These are phyloP conservation scores for Neurospora cerealis DNA, from an alignment of 495 filamentous ascomycete genomes.

Conservation along the genomic window DNA sequence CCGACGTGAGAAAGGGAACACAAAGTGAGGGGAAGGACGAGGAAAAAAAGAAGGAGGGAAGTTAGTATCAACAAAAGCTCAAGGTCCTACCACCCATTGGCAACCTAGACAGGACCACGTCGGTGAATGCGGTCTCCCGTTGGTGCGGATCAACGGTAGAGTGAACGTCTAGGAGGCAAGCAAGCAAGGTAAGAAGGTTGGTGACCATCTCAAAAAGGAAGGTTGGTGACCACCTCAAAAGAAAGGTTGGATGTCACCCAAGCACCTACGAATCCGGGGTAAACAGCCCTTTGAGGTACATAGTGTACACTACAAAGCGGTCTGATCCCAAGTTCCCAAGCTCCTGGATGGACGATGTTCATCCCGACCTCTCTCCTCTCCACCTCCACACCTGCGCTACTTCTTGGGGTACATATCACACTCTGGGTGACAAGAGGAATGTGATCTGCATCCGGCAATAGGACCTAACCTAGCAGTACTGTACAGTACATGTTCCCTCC, in stretches of 20 bases:
- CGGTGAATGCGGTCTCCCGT: neutral
- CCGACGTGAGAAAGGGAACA: neutral
- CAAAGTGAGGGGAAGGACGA: neutral
- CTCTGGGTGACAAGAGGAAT: neutral
- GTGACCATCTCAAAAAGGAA: neutral
- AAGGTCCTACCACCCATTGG: neutral
- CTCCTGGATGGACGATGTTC: neutral
- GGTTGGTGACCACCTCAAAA: neutral
- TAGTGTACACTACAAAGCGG: neutral
- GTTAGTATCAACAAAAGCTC: neutral
- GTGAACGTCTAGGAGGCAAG: neutral
- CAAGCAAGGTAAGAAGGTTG: neutral
- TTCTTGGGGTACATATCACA: neutral
- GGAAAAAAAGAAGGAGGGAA: neutral
- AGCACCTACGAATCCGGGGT: neutral
- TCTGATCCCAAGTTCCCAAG: neutral
- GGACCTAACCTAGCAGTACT: neutral
- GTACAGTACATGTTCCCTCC: neutral
- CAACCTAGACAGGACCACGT: neutral
- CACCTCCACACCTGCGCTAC: neutral
- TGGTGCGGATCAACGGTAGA: neutral
- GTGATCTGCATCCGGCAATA: neutral
- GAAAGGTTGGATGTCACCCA: neutral
- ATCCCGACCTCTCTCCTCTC: neutral
- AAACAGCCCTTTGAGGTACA: neutral